These are phyloP conservation scores for Aureobasidium sp. DNA, from an alignment of 2,329 filamentous ascomycete species.

Conservation along the genomic window DNA sequence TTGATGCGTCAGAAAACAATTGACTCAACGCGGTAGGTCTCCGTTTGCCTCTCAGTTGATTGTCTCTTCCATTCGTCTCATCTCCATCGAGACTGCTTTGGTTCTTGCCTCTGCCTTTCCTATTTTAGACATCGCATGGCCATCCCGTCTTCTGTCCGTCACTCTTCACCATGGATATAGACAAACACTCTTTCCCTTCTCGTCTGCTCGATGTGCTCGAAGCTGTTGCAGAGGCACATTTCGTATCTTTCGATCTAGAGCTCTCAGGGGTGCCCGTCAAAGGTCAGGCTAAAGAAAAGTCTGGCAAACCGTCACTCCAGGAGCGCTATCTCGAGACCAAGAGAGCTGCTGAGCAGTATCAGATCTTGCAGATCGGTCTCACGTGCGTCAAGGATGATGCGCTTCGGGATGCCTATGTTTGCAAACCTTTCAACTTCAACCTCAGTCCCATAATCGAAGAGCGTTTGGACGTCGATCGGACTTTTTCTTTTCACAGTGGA, in stretches of 20 bases:
- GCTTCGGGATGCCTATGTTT: conserved; percentile 48
- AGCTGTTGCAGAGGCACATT: conserved; percentile 52
- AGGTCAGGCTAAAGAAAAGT: conserved; percentile 26
- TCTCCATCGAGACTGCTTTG: not conserved
- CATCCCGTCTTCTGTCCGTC: not conserved
- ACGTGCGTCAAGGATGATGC: conserved; percentile 56
- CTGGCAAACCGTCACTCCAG: conserved; percentile 48
- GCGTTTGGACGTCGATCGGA: conserved; percentile 52
- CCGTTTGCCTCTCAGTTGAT: conserved; percentile 13
- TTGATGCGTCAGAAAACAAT: not conserved
- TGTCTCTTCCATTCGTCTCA: conserved; percentile 14
- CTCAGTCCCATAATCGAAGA: conserved; percentile 50
- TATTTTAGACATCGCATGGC: not conserved
- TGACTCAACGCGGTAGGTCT: conserved; percentile 12
- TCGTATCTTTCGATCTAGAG: conserved; percentile 60
- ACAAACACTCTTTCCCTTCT: conserved; percentile 42
- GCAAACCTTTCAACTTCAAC: conserved; percentile 59
- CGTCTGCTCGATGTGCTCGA: conserved; percentile 51
- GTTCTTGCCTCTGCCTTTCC: conserved; percentile 1
- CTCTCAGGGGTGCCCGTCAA: conserved; percentile 55
- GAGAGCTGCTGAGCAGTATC: conserved; percentile 54
- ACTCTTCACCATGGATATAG: conserved; percentile 49
- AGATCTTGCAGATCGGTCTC: conserved; percentile 60
- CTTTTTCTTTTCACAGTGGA: conserved; percentile 51
- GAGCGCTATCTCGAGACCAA: conserved; percentile 56